Percentiles rank a stretch among this genome's conserved stretches.
Conservation (phyloP, 2,329 filamentous ascomycete genomes). For the Penicillium sp. region DNA sequence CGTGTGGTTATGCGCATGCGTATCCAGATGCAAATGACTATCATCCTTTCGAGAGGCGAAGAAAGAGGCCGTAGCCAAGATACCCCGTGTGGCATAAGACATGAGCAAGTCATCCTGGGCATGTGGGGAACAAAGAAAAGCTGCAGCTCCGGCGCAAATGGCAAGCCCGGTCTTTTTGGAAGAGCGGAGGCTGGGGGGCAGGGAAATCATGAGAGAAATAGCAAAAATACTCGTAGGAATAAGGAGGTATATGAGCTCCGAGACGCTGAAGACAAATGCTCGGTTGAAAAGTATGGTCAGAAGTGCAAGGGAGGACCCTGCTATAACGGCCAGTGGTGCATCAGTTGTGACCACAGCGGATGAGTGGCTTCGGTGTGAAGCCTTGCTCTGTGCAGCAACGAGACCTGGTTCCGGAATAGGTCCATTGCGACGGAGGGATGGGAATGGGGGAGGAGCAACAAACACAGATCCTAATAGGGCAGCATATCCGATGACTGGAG, state of each 20-base stretch:
- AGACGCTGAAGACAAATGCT: conserved; percentile 21
- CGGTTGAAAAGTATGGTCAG: conserved; percentile 25
- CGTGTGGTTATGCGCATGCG: conserved; percentile 35
- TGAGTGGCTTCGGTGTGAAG: conserved; percentile 7
- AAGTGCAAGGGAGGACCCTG: conserved; percentile 30
- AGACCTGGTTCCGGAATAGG: conserved; percentile 26
- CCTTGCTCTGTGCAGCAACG: conserved; percentile 20
- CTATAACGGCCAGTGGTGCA: conserved; percentile 30
- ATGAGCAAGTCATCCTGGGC: conserved; percentile 28
- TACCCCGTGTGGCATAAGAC: conserved; percentile 28
- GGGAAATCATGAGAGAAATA: conserved; percentile 28
- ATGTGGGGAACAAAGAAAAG: conserved; percentile 33
- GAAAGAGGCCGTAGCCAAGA: conserved; percentile 33
- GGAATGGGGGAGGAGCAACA: conserved; percentile 51
- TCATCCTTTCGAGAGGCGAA: conserved; percentile 37
- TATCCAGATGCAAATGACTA: conserved; percentile 24
- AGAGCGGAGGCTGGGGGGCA: conserved; percentile 28
- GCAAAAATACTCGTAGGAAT: conserved; percentile 28
- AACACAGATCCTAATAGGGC: conserved; percentile 49
- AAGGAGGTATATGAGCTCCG: conserved; percentile 27
- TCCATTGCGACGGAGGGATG: conserved; percentile 19
- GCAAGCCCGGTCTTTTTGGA: conserved; percentile 35
- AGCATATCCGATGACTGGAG: conserved; percentile 48
- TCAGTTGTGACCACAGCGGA: conserved; percentile 24
- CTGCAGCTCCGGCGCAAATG: conserved; percentile 27